Evolutionary conservation across 176 grass and related monocot species (phyloP), one percentile per base, ranked within the genome.

Genomic region (Cenchrus purpureus): DNA sequence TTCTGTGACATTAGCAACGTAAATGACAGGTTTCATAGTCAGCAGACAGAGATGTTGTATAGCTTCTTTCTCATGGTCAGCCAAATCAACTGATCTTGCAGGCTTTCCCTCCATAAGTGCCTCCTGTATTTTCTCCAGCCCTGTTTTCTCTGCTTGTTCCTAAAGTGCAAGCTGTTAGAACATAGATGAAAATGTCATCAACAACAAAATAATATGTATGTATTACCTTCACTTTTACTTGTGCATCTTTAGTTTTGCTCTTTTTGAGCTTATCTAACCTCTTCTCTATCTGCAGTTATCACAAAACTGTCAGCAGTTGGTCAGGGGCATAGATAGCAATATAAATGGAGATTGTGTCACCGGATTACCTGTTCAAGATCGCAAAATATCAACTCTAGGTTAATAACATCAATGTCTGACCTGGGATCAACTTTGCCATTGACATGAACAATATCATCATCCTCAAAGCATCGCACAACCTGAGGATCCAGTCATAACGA

Each of bases 391-490:
- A 98, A 77, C 67, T 98, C 97, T 86, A 98, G 68, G 80, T 95
- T 98, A 82, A 98, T 98, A 32, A 98, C 91, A 76, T 98, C 97
- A 68, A 98, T 95, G 86, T 98, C 97, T 89, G 97, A 94, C 68
- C 92, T 95, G 43, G 97, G 97, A 88, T 95, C 97, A 62, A 95
- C 84, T 86, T 94, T 95, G 64, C 97, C 97, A 69, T 94, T 95
- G 63, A 98, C 93, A 89, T 98, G 97, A 78, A 98, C 84, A 58
- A 98, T 89, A 87, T 98, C 93, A 73, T 95, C 92, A 79, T 98
- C 97, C 84, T 98, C 97, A 84, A 98, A 98, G 79, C 97, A 98
- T 70, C 93, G 90, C 56, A 98, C 97, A 42, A 98, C 97, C 96
- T 98, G 76, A 79, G 51, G 34, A 83, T 83, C 68, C 85, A 86